phyloP scores from a whole-genome alignment of 2,329 filamentous ascomycete genomes.

The Decorospora gaudefroyi region DNA sequence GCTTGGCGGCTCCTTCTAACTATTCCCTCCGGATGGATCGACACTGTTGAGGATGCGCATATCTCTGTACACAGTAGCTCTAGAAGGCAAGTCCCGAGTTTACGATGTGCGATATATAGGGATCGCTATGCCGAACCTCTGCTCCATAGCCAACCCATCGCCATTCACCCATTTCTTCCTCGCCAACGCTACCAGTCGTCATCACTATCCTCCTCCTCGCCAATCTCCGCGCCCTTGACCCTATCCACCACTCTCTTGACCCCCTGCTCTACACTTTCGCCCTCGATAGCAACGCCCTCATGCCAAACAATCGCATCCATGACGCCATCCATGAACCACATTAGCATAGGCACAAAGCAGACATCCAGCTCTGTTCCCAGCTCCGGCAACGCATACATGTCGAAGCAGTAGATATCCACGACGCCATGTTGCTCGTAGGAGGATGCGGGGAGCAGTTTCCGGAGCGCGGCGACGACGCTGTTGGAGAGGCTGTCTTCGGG shows the following conservation, averaged over 20 bases:
- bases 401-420: constrained; percentile 29
- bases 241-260: constrained; percentile 32
- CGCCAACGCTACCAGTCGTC: constrained; percentile 20
- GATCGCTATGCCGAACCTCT: too few relatives aligned
- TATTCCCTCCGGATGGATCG: too few relatives aligned
- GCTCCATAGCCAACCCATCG: background rate
- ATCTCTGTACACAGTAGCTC: too few relatives aligned
- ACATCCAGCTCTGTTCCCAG: constrained; percentile 27
- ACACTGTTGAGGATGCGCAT: too few relatives aligned
- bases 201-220: constrained; percentile 24
- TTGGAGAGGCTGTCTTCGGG: constrained; percentile 27
- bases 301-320: constrained; percentile 34
- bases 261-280: constrained; percentile 29
- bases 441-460: constrained; percentile 21
- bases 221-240: constrained; percentile 33
- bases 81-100: too few relatives aligned
- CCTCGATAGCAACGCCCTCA: constrained; percentile 28
- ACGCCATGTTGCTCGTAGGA: constrained; percentile 18
- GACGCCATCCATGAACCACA: constrained; percentile 32
- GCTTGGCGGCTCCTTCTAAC: too few relatives aligned
- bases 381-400: constrained; percentile 30
- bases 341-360: constrained; percentile 31
- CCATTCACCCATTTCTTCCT: background rate
- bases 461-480: constrained; percentile 18
- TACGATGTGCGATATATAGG: too few relatives aligned